Evolutionary conservation across 2,329 filamentous ascomycete species (phyloP).

Genomic region (Pestalotiopsis sp.): DNA sequence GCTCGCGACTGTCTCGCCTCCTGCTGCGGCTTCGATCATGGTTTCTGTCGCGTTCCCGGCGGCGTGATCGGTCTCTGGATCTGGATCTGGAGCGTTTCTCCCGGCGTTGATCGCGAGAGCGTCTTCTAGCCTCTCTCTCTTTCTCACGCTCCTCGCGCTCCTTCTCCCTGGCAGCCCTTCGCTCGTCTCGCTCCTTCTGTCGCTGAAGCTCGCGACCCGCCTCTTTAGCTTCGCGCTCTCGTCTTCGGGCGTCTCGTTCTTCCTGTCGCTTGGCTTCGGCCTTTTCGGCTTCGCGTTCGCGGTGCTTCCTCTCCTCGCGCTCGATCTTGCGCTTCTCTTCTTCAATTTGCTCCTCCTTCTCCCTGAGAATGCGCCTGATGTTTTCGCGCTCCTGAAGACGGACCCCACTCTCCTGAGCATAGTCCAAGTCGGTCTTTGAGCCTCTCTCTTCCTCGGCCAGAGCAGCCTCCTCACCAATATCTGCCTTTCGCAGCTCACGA

Average conservation of each 20-base stretch:
- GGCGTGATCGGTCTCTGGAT: slow-evolving; percentile 29
- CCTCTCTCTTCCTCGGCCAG: slow-evolving; percentile 66
- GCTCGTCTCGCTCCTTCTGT: slow-evolving; percentile 58
- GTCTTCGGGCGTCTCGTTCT: slow-evolving; percentile 50
- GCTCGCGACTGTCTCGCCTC: slow-evolving; percentile 34
- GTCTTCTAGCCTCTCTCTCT: slow-evolving; percentile 39
- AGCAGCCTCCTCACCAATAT: slow-evolving; percentile 71
- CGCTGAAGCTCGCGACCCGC: slow-evolving; percentile 42
- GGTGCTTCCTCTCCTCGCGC: slow-evolving; percentile 55
- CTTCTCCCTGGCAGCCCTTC: slow-evolving; percentile 44
- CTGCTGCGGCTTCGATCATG: slow-evolving; percentile 26
- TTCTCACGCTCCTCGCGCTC: slow-evolving; percentile 32
- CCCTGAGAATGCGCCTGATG: slow-evolving; percentile 60
- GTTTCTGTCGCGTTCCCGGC: slow-evolving; percentile 33
- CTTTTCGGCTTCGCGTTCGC: slow-evolving; percentile 50
- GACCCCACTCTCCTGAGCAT: slow-evolving; percentile 65
- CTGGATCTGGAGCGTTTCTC: slow-evolving; percentile 40
- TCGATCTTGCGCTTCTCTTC: slow-evolving; percentile 63
- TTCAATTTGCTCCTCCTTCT: slow-evolving; percentile 60
- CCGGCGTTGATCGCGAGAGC: slow-evolving; percentile 17
- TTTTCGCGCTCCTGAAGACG: slow-evolving; percentile 63
- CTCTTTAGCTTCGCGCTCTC: slow-evolving; percentile 40
- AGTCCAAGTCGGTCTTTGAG: slow-evolving; percentile 73
- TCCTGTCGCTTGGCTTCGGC: slow-evolving; percentile 52
- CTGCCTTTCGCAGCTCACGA: slow-evolving; percentile 65